phyloP scores from a whole-genome alignment of 73 alveolate genomes.

The Diophrys appendiculata region DNA sequence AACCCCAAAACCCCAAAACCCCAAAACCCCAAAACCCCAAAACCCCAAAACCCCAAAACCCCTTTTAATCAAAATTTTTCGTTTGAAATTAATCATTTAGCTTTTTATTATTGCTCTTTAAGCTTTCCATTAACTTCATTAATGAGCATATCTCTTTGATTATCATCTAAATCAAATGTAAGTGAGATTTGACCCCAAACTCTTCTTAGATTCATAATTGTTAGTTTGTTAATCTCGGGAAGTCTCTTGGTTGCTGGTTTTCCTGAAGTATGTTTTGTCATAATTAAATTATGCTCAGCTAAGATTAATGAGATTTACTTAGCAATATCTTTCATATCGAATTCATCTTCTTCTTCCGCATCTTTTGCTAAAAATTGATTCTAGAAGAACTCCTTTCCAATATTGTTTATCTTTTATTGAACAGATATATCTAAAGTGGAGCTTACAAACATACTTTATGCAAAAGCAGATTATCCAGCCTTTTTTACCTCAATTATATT shows the following conservation, averaged over 20 bases:
- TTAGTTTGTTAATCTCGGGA: background rate
- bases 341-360: background rate
- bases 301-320: no score
- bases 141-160: background rate
- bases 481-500: no score
- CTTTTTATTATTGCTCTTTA: background rate
- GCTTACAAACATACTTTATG: no score
- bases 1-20: no score
- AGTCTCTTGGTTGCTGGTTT: background rate
- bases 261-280: background rate
- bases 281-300: background rate
- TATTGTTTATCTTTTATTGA: background rate
- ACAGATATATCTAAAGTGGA: background rate
- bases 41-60: no score
- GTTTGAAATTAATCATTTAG: no score
- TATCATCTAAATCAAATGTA: background rate
- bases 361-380: background rate
- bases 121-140: background rate
- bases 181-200: background rate
- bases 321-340: background rate
- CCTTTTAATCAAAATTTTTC: no score
- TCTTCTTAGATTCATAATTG: background rate
- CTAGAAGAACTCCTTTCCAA: background rate
- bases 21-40: no score
- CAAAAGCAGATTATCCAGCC: no score